phyloP scores from a whole-genome alignment of 2,329 filamentous ascomycete genomes.

The Eutypa lata region DNA sequence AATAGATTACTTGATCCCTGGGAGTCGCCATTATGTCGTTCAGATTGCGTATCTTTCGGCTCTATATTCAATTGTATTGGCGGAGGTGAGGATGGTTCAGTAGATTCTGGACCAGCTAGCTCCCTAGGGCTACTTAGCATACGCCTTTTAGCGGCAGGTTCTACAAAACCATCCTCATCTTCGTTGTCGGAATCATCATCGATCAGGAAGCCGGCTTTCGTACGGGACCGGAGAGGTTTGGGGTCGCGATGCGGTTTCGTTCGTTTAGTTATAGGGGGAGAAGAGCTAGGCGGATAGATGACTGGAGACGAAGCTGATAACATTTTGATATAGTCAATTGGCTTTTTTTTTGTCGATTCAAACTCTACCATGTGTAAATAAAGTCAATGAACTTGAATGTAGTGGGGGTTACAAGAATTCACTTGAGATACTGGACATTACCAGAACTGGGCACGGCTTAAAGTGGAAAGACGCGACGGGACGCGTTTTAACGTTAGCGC shows the following conservation, averaged over 20 bases:
- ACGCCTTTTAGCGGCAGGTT: constrained; percentile 39
- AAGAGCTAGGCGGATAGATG: constrained; percentile 51
- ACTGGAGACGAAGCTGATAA: constrained; percentile 58
- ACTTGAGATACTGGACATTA: neutral
- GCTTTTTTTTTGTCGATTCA: neutral
- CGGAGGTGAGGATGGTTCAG: constrained; percentile 23
- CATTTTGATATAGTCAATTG: constrained; percentile 40
- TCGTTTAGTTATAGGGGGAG: constrained; percentile 34
- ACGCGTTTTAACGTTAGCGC: neutral
- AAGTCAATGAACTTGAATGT: no score
- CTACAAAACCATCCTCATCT: constrained; percentile 22
- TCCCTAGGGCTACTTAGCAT: constrained; percentile 35
- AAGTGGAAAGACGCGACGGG: neutral
- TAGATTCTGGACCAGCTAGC: constrained; percentile 11
- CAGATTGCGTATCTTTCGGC: constrained; percentile 3
- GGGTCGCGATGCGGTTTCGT: constrained; percentile 29
- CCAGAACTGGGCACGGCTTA: neutral
- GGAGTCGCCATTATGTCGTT: neutral
- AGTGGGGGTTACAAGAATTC: no score
- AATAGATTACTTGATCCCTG: constrained; percentile 1
- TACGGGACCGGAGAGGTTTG: constrained; percentile 29
- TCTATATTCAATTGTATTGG: constrained; percentile 9
- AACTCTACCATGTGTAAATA: neutral
- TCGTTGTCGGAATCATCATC: constrained; percentile 41
- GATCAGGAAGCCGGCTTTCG: constrained; percentile 40